Percentiles rank a stretch among this genome's conserved stretches.
Conservation (phyloP, 306 rosid species). For the Urtica urens region DNA sequence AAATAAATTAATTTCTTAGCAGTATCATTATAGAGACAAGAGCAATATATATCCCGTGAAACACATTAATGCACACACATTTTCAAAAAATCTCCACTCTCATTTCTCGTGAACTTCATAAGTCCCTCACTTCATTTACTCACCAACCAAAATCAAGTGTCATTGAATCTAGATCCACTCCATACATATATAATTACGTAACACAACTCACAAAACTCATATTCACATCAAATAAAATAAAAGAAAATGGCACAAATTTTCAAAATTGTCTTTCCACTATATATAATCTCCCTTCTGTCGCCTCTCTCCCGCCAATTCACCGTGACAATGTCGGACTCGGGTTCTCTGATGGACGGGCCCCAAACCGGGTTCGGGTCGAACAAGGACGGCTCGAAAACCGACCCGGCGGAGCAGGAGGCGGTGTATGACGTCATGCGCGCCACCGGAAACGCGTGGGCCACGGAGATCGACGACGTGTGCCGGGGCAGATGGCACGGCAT, state of each 20-base stretch:
- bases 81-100: conserved; percentile 19
- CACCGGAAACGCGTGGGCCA: conserved; percentile 81
- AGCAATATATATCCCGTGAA: conserved; percentile 60
- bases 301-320: conserved; percentile 35
- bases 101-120: conserved; percentile 49
- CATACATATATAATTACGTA: background rate
- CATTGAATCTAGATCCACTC: conserved; percentile 15
- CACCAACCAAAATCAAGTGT: conserved; percentile 30
- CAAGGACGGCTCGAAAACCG: conserved; percentile 45
- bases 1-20: too few species aligned
- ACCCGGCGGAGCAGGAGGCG: conserved; percentile 50
- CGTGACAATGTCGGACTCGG: conserved; percentile 58
- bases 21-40: too few species aligned
- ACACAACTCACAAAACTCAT: background rate
- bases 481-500: conserved; percentile 95
- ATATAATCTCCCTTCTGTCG: conserved; percentile 7
- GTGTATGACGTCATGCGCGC: conserved; percentile 79
- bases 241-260: conserved; percentile 27
- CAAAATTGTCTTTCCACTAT: background rate
- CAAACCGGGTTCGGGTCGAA: conserved; percentile 55
- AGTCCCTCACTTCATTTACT: conserved; percentile 17
- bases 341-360: conserved; percentile 47
- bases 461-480: conserved; percentile 67
- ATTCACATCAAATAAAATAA: background rate
- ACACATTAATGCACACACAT: conserved; percentile 41